phyloP scores from a whole-genome alignment of 306 rosid genomes.

The Rosa chinensis region DNA sequence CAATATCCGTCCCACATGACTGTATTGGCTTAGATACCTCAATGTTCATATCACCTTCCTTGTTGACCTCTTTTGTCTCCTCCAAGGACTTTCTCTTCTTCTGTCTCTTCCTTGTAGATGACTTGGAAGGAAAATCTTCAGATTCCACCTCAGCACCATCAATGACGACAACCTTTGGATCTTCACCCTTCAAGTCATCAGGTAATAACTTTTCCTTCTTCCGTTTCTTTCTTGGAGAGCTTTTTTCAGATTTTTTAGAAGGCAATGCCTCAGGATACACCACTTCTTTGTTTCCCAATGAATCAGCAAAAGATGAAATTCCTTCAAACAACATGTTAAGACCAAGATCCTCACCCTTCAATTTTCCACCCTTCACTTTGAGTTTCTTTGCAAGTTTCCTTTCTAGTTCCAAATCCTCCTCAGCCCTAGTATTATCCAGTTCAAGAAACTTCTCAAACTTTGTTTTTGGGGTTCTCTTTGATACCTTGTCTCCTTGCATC shows the following conservation, averaged over 20 bases:
- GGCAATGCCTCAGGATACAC: conserved; percentile 29
- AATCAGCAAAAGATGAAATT: conserved; percentile 40
- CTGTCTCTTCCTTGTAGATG: conserved; percentile 34
- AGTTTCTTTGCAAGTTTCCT: conserved; percentile 83
- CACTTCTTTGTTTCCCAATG: conserved; percentile 33
- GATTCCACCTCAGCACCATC: conserved; percentile 28
- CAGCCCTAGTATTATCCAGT: conserved; percentile 29
- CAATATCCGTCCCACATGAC: conserved; percentile 22
- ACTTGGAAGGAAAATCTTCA: conserved; percentile 29
- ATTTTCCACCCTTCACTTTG: conserved; percentile 71
- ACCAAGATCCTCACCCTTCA: conserved; percentile 72
- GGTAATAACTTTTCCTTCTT: conserved; percentile 31
- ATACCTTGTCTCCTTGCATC: conserved; percentile 33
- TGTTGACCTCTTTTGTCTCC: conserved; percentile 32
- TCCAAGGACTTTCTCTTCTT: conserved; percentile 43
- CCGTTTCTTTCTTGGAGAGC: conserved; percentile 29
- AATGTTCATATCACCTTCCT: conserved; percentile 12
- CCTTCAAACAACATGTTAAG: conserved; percentile 62
- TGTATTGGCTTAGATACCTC: conserved; percentile 23
- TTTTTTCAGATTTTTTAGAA: conserved; percentile 37
- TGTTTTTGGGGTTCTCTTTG: conserved; percentile 37
- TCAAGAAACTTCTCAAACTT: conserved; percentile 40
- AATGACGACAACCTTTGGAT: conserved; percentile 23
- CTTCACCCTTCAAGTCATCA: conserved; percentile 18
- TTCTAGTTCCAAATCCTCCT: conserved; percentile 73